These are phyloP conservation scores for Torulaspora delbrueckii DNA, from an alignment of 805 yeast species.

Conservation along the genomic window DNA sequence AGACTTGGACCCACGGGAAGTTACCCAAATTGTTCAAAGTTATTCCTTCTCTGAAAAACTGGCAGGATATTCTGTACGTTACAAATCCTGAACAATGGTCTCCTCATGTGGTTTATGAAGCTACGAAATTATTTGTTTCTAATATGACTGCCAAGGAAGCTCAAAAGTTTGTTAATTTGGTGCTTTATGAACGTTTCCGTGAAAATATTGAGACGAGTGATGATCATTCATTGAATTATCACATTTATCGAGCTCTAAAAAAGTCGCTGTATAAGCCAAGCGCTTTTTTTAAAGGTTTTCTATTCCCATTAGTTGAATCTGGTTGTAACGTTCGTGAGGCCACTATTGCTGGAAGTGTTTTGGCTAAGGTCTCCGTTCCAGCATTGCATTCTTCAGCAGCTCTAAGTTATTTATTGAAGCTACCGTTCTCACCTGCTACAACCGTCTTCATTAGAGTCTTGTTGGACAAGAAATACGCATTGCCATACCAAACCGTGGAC, in stretches of 20 bases:
- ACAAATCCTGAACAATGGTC: slow-evolving; percentile 94
- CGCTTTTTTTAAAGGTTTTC: slow-evolving; percentile 94
- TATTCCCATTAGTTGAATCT: slow-evolving; percentile 85
- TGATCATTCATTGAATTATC: slow-evolving; percentile 81
- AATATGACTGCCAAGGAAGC: slow-evolving; percentile 84
- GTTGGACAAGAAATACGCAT: slow-evolving; percentile 90
- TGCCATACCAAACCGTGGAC: slow-evolving; percentile 94
- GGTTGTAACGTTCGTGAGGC: slow-evolving; percentile 92
- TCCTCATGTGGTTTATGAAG: slow-evolving; percentile 90
- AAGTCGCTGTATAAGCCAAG: slow-evolving; percentile 94
- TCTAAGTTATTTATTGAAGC: slow-evolving; percentile 71
- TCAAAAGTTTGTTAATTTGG: slow-evolving; percentile 68
- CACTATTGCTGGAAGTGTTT: slow-evolving; percentile 86
- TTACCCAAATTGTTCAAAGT: slow-evolving; percentile 95
- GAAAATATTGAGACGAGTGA: slow-evolving; percentile 65
- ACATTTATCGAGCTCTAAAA: slow-evolving; percentile 84
- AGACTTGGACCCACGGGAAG: slow-evolving; percentile 92
- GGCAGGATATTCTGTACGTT: slow-evolving; percentile 93
- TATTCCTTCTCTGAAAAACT: slow-evolving; percentile 83
- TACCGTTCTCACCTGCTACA: slow-evolving; percentile 82
- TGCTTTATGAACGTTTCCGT: slow-evolving; percentile 68
- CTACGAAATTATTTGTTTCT: slow-evolving; percentile 89
- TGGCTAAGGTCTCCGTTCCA: slow-evolving; percentile 86
- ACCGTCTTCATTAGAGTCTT: slow-evolving; percentile 86
- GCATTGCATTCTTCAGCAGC: slow-evolving; percentile 96